Conservation (phyloP, 345 rosid genomes). For the Pugionium cornutum region DNA sequence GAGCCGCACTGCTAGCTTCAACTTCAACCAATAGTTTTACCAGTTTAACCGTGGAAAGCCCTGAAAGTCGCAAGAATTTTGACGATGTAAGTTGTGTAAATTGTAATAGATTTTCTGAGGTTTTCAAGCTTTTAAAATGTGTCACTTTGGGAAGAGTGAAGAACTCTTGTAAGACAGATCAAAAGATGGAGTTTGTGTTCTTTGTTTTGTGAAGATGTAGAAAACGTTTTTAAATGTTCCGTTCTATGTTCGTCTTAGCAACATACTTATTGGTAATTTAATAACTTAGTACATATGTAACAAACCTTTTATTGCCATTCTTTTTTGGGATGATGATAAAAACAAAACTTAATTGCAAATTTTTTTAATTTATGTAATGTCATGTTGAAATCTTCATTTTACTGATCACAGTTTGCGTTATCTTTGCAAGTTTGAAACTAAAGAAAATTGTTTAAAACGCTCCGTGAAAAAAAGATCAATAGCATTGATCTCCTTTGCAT, state of each 20-base stretch:
- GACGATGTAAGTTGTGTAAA: conserved; percentile 34
- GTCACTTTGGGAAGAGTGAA: conserved; percentile 26
- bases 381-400: too few species aligned
- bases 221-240: neutral
- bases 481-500: conserved; percentile 9
- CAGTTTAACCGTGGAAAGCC: conserved; percentile 27
- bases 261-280: too few species aligned
- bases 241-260: neutral
- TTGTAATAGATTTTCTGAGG: conserved; percentile 30
- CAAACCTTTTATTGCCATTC: too few species aligned
- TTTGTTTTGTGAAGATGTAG: conserved; percentile 20
- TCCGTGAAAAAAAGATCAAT: conserved; percentile 8
- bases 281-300: too few species aligned
- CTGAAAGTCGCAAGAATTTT: neutral
- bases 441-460: neutral
- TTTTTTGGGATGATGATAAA: too few species aligned
- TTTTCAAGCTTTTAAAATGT: conserved; percentile 23
- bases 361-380: too few species aligned
- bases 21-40: conserved; percentile 40
- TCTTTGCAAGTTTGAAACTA: too few species aligned
- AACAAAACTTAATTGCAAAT: too few species aligned
- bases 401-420: too few species aligned
- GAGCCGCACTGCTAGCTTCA: conserved; percentile 79
- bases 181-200: conserved; percentile 11
- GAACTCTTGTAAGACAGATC: conserved; percentile 28